These are phyloP conservation scores for Euryodendron excelsum DNA, from an alignment of 148 eudicot genomes.

Conservation along the genomic window DNA sequence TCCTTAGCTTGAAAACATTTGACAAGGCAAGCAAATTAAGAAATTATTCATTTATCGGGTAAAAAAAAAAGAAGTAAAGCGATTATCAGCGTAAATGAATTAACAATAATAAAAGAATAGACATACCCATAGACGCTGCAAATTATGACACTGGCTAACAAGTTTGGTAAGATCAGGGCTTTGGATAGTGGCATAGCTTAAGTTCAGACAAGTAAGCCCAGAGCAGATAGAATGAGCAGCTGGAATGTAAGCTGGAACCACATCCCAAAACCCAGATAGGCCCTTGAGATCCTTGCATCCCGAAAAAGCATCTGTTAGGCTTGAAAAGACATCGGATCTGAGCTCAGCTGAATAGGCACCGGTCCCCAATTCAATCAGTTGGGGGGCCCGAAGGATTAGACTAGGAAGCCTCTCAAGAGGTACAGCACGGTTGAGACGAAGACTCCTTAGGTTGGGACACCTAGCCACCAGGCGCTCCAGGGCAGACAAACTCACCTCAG, in stretches of 20 bases:
- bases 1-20: neutral
- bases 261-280: slow-evolving; percentile 88
- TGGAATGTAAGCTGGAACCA: slow-evolving; percentile 73
- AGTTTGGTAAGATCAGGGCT: slow-evolving; percentile 75
- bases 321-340: slow-evolving; percentile 55
- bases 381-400: slow-evolving; percentile 70
- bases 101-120: neutral
- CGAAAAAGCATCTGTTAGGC: slow-evolving; percentile 54
- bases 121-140: slow-evolving; percentile 87
- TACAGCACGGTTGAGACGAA: slow-evolving; percentile 76
- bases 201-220: slow-evolving; percentile 73
- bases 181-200: slow-evolving; percentile 76
- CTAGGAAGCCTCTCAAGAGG: slow-evolving; percentile 70
- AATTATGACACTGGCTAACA: slow-evolving; percentile 59
- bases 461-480: slow-evolving; percentile 76
- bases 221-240: slow-evolving; percentile 69
- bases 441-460: slow-evolving; percentile 69
- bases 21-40: neutral
- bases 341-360: slow-evolving; percentile 74
- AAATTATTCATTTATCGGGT: neutral
- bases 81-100: neutral
- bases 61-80: neutral
- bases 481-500: slow-evolving; percentile 74
- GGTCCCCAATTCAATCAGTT: slow-evolving; percentile 72
- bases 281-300: slow-evolving; percentile 68